A percentile compares a stretch with the other conserved stretches of the same genome.
Conservation (phyloP, 345 rosid genomes). For the Eucalyptus guilfoylei region DNA sequence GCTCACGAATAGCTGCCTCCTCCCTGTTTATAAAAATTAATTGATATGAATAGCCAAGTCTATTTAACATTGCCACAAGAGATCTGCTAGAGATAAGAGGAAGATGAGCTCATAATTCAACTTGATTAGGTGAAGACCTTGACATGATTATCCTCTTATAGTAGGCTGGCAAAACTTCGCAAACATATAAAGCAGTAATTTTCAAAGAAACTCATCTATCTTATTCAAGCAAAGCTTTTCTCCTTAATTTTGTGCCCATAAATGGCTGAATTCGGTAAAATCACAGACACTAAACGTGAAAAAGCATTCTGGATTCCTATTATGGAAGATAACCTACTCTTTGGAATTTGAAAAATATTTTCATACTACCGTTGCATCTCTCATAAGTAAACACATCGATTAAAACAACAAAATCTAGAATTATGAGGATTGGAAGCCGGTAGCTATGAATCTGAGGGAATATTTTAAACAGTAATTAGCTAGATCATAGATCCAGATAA, state of each 20-base stretch:
- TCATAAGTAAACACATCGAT: neutral
- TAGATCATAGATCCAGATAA: neutral
- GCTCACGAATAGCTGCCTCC: constrained; percentile 73
- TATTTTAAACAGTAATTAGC: neutral
- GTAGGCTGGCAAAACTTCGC: neutral
- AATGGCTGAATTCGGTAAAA: neutral
- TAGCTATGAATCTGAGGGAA: neutral
- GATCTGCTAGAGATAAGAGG: neutral
- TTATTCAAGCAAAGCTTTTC: neutral
- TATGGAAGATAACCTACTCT: neutral
- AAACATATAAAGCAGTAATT: neutral
- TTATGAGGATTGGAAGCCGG: neutral
- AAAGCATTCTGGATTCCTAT: neutral
- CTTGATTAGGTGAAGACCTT: neutral
- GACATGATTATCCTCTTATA: neutral
- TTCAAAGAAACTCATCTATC: neutral
- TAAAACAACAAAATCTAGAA: neutral
- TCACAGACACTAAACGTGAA: neutral
- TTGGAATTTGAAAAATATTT: neutral
- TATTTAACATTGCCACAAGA: neutral
- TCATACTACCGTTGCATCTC: neutral
- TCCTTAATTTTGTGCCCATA: neutral
- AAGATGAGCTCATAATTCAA: neutral
- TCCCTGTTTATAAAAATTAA: constrained; percentile 39
- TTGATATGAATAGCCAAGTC: neutral